Percentiles rank a stretch among this genome's conserved stretches.
phyloP scores from a whole-genome alignment of 805 yeast species.

The Hyphopichia homilentoma region DNA sequence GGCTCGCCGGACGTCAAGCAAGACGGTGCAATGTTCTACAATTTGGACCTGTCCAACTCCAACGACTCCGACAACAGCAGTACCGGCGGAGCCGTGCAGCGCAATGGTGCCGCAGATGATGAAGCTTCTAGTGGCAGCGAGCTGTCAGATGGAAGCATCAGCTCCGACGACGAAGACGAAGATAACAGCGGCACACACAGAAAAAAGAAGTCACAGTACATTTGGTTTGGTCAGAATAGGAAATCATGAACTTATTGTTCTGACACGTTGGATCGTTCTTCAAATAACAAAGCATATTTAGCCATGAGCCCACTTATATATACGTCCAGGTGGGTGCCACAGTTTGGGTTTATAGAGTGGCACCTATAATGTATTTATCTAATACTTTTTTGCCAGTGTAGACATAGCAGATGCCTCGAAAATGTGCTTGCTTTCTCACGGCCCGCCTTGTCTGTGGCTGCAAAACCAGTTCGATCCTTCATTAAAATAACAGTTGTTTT shows the following conservation, averaged over 20 bases:
- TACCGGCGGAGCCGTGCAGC: background rate
- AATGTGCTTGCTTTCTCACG: too few relatives aligned
- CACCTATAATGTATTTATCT: too few relatives aligned
- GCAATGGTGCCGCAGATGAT: background rate
- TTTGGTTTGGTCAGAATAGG: conserved; percentile 40
- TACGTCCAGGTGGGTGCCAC: too few relatives aligned
- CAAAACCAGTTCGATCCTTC: too few relatives aligned
- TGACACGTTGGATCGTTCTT: background rate
- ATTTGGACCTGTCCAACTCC: conserved; percentile 1
- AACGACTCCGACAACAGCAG: conserved; percentile 2
- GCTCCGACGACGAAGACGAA: background rate
- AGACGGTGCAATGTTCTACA: conserved; percentile 11
- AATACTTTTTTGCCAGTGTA: too few relatives aligned
- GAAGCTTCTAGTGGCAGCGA: conserved; percentile 13
- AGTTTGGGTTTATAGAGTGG: too few relatives aligned
- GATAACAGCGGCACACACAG: conserved; percentile 3
- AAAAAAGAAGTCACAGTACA: conserved; percentile 16
- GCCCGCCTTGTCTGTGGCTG: too few relatives aligned
- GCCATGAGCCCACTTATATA: too few relatives aligned
- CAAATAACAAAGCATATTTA: background rate
- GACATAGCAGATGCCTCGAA: too few relatives aligned
- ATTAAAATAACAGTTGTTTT: too few relatives aligned
- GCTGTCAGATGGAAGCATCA: conserved; percentile 4
- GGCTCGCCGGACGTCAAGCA: background rate
- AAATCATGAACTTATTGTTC: conserved; percentile 2